phyloP scores from a whole-genome alignment of 768 basidiomycete species.

The Auriscalpium orientale region DNA sequence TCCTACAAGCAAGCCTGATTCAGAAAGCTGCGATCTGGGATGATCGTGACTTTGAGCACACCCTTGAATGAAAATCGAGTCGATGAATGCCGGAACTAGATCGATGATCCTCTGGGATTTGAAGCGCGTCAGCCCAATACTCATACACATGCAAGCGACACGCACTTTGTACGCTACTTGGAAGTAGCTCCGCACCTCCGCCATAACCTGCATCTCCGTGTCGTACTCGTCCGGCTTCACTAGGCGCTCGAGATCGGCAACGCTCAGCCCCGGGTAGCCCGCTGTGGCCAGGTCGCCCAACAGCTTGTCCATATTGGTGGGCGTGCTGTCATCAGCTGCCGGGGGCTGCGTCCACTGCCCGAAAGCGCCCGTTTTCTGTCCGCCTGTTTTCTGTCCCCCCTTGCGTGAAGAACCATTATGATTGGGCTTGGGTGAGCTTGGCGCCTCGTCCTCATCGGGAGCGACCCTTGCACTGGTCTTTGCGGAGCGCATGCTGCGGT shows the following conservation, averaged over 20 bases:
- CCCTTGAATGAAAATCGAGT: conserved; percentile 9
- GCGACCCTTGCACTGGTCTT: neutral
- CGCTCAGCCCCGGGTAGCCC: conserved; percentile 14
- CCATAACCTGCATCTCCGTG: conserved; percentile 34
- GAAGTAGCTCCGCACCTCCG: conserved; percentile 39
- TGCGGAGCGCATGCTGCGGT: neutral
- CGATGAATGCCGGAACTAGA: conserved; percentile 29
- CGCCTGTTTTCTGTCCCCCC: no score
- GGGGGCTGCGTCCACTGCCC: neutral
- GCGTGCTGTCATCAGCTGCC: no score
- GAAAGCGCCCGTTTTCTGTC: no score
- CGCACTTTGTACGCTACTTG: conserved; percentile 39
- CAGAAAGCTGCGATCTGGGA: no score
- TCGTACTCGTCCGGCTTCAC: conserved; percentile 30
- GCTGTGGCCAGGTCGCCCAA: neutral
- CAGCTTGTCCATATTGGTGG: neutral
- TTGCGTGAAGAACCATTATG: no score
- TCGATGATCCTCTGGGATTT: conserved; percentile 36
- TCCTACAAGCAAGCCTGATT: neutral
- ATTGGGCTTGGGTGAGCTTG: no score
- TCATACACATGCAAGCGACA: neutral
- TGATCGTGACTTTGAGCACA: conserved; percentile 1
- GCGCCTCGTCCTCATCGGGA: no score
- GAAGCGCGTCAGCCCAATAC: neutral
- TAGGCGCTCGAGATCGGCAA: conserved; percentile 28